A percentile compares a stretch with the other conserved stretches of the same genome.
Evolutionary conservation across 345 rosid genomes (phyloP).

Genomic region (Eucalyptus sideroxylon): DNA sequence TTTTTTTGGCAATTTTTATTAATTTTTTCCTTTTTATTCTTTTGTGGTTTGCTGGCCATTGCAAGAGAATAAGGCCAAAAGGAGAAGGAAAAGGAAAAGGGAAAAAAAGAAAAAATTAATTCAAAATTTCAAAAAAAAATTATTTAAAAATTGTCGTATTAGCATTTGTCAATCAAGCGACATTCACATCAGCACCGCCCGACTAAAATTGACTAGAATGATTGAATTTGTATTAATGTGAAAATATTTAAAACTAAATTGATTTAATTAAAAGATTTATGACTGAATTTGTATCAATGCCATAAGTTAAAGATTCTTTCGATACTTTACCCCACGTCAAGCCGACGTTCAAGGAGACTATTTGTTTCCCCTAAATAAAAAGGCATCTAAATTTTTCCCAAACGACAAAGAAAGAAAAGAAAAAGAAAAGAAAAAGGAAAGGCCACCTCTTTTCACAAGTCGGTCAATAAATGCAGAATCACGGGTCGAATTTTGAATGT

Average conservation of each 20-base stretch:
- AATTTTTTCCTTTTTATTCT: too few relatives aligned
- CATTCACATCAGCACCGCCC: rapidly evolving
- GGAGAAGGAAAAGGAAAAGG: too few relatives aligned
- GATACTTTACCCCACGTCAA: too few relatives aligned
- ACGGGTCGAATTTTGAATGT: not conserved
- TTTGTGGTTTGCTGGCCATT: rapidly evolving
- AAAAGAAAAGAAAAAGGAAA: not conserved
- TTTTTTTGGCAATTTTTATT: too few relatives aligned
- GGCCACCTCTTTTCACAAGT: not conserved
- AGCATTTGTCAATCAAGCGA: rapidly evolving
- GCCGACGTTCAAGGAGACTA: not conserved
- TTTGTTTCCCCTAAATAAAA: not conserved
- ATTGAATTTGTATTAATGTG: rapidly evolving
- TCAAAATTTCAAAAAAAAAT: too few relatives aligned
- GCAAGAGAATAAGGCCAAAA: too few relatives aligned
- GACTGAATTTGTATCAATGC: rapidly evolving
- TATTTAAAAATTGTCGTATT: too few relatives aligned
- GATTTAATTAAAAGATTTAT: rapidly evolving
- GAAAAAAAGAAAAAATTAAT: too few relatives aligned
- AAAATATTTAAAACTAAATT: too few relatives aligned
- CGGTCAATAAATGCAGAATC: not conserved
- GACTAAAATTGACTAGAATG: rapidly evolving
- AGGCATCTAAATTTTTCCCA: not conserved
- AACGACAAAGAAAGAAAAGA: not conserved
- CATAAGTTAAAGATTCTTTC: too few relatives aligned